phyloP scores from a whole-genome alignment of 2,329 filamentous ascomycete species.

The Chaetoscypha palmicola region DNA sequence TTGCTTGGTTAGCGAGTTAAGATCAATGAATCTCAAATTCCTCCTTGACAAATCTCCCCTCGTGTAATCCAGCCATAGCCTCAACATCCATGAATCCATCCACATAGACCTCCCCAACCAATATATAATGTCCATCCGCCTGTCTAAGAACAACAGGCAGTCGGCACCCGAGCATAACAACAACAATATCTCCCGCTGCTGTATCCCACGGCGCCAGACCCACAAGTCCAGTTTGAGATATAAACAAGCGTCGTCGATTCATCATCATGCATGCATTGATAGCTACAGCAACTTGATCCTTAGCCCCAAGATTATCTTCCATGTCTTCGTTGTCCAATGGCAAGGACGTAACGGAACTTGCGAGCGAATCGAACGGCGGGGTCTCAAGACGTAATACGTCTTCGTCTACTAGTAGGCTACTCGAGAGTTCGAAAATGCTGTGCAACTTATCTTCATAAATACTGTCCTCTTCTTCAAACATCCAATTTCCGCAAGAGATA shows the following conservation, averaged over 20 bases:
- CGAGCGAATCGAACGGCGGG: conserved; percentile 2
- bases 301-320: conserved; percentile 9
- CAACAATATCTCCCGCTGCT: conserved; percentile 19
- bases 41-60: conserved; percentile 7
- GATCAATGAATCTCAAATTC: conserved; percentile 25
- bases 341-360: conserved; percentile 5
- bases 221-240: conserved; percentile 9
- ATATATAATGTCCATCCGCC: conserved; percentile 8
- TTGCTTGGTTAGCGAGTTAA: too few species aligned
- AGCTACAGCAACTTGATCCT: conserved; percentile 13
- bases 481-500: conserved; percentile 25
- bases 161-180: conserved; percentile 23
- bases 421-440: conserved; percentile 15
- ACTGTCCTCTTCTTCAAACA: conserved; percentile 8
- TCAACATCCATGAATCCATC: conserved; percentile 26
- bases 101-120: conserved; percentile 27
- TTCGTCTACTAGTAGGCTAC: conserved; percentile 6
- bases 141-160: conserved; percentile 23
- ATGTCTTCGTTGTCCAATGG: neutral
- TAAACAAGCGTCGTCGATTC: conserved; percentile 21
- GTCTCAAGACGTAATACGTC: conserved; percentile 10
- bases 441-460: conserved; percentile 17
- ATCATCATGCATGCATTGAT: conserved; percentile 20
- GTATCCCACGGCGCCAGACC: conserved; percentile 20
- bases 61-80: conserved; percentile 14